These are phyloP conservation scores for Aspergillus diversus DNA, from an alignment of 495 filamentous ascomycete genomes.

Conservation along the genomic window DNA sequence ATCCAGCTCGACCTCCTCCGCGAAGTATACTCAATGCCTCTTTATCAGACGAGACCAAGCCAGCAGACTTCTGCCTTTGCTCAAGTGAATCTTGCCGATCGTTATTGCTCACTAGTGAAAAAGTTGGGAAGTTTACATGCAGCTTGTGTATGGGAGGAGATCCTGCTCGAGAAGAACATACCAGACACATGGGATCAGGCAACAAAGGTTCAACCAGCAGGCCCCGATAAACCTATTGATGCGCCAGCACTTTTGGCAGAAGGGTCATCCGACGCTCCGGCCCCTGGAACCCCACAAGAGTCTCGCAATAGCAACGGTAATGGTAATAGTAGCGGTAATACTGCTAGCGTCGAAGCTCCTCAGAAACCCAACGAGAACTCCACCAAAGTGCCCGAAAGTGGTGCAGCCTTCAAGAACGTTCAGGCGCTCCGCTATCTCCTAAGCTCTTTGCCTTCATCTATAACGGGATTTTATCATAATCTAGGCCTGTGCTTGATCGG, in stretches of 20 bases:
- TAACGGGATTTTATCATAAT: constrained; percentile 76
- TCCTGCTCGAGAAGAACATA: constrained; percentile 67
- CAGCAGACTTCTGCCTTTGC: constrained; percentile 60
- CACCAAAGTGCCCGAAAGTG: constrained; percentile 48
- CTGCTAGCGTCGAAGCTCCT: constrained; percentile 28
- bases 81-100: constrained; percentile 78
- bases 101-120: constrained; percentile 68
- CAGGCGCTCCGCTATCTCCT: constrained; percentile 75
- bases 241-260: constrained; percentile 35
- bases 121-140: constrained; percentile 76
- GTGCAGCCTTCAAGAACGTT: constrained; percentile 74
- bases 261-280: constrained; percentile 19
- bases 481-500: constrained; percentile 79
- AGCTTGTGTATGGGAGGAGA: constrained; percentile 81
- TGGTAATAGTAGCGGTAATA: constrained; percentile 24
- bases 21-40: constrained; percentile 67
- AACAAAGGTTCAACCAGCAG: constrained; percentile 55
- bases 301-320: constrained; percentile 24
- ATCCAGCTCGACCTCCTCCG: constrained; percentile 72
- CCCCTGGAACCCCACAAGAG: constrained; percentile 25
- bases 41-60: constrained; percentile 62
- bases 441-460: constrained; percentile 69
- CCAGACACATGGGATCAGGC: constrained; percentile 69
- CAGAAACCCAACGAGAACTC: constrained; percentile 44
- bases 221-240: constrained; percentile 48